Base-by-base conservation (phyloP, 495 filamentous ascomycete genomes). In the Poronia punctata region DNA sequence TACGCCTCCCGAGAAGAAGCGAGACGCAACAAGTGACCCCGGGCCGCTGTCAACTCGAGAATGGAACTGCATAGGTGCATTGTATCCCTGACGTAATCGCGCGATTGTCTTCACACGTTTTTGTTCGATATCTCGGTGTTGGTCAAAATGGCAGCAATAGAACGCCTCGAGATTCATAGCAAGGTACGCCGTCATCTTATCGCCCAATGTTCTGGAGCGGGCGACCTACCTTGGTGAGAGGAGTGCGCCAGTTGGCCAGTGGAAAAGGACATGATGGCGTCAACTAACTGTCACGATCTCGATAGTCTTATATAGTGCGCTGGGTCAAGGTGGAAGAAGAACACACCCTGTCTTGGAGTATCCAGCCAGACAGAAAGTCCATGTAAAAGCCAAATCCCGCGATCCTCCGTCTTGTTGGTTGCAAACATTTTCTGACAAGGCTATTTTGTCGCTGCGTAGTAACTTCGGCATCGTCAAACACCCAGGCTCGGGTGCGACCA, bases 391-490 rank as follows among this genome's bases (percentile, higher is more conserved):
- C 40, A 5, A 17, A 8, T 29, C 15, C 9, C 28, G 26, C 22
- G 9, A 17, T 30, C 29, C 5, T 17, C 31, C 26, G 32, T n/a
- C 33, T 28, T 34, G 32, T 8, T 24, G 4, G 18, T 18, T 41
- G 23, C 23, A 18, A 26, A 34, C 25, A 20, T 10, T 17, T 5
- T 21, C 44, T 38, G 26, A 32, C 33, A 5, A 25, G 17, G 16
- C 11, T 6, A 4, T 22, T n/a, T 12, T 15, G 21, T 28, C n/a
- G 27, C 15, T 35, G 36, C 9, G 35, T 45, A 81, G 77, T 60
- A 95, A 96, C 64, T 95, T 97, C 57, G 93, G 84, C 54, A 82
- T 98, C 56, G 94, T 97, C 67, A 95, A 95, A 54, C 92, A 97
- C 59, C 90, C 92, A 12, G 86, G 86, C 40, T 74, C 78, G 50